Conservation (phyloP, 1,284 basidiomycete genomes). For the Leccinum subrobustum region DNA sequence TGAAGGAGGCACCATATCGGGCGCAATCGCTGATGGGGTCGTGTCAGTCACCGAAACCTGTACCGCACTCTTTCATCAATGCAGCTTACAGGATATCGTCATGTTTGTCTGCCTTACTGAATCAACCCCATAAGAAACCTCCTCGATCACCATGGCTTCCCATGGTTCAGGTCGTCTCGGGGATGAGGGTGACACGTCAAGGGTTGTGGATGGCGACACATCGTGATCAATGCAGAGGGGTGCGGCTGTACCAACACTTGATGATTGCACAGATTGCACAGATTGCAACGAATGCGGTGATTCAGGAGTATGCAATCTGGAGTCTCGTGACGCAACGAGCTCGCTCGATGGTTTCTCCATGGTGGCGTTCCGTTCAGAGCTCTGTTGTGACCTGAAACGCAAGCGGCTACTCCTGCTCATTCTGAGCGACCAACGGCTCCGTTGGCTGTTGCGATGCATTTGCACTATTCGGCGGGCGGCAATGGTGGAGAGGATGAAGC, state of each 20-base stretch:
- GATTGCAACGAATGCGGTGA: not conserved
- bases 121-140: not conserved
- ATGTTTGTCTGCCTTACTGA: not conserved
- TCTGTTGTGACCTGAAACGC: not conserved
- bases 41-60: not conserved
- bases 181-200: not conserved
- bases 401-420: not conserved
- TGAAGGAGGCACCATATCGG: not conserved
- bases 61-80: not conserved
- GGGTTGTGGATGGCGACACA: not conserved
- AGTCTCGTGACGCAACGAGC: not conserved
- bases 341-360: not conserved
- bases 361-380: not conserved
- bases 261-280: not conserved
- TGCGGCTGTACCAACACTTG: not conserved
- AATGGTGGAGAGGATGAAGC: slow-evolving; percentile 46
- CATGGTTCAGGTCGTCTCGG: not conserved
- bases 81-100: slow-evolving; percentile 10
- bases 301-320: not conserved
- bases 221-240: not conserved
- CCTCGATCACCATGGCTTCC: slow-evolving; percentile 2
- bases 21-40: not conserved
- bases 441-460: slow-evolving; percentile 22
- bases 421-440: not conserved
- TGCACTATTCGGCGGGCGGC: slow-evolving; percentile 40